Percentiles rank a stretch among this genome's conserved stretches.
These are phyloP conservation scores for Tolypocladium guangdongense DNA, from an alignment of 2,329 filamentous ascomycete genomes.

Conservation along the genomic window DNA sequence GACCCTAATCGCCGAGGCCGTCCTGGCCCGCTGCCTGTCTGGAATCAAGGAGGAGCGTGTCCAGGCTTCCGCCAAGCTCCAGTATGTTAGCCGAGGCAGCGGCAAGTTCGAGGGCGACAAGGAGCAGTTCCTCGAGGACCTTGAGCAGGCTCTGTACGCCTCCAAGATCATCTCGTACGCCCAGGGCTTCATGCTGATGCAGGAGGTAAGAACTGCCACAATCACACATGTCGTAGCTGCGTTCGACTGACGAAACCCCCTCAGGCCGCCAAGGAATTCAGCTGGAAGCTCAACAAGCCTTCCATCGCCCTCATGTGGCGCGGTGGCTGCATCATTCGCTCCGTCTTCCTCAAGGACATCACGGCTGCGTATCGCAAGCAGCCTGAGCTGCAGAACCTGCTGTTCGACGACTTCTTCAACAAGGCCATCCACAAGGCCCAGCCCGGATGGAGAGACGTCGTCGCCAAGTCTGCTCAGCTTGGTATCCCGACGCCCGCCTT, in stretches of 20 bases:
- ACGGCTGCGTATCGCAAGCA: constrained; percentile 91
- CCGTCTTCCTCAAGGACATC: constrained; percentile 99
- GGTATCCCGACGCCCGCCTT: constrained; percentile 95
- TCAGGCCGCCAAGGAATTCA: constrained; percentile 87
- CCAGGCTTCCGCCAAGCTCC: constrained; percentile 68
- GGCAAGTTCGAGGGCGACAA: constrained; percentile 78
- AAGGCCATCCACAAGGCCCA: constrained; percentile 97
- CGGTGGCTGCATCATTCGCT: constrained; percentile 98
- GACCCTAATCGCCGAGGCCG: constrained; percentile 93
- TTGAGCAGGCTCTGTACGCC: constrained; percentile 97
- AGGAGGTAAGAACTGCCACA: constrained; percentile 55
- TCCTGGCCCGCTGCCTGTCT: constrained; percentile 89
- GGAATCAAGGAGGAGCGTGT: constrained; percentile 88
- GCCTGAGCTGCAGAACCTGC: constrained; percentile 91
- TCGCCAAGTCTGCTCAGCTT: constrained; percentile 83
- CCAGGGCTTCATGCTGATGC: constrained; percentile 99
- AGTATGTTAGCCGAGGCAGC: constrained; percentile 57
- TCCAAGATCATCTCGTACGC: constrained; percentile 99
- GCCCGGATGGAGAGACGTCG: constrained; percentile 80
- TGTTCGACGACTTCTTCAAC: constrained; percentile 99
- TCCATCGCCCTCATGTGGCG: constrained; percentile 99
- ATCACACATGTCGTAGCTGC: neutral
- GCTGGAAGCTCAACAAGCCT: constrained; percentile 99
- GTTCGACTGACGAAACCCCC: neutral
- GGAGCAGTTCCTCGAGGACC: constrained; percentile 87